Evolutionary conservation across 2,329 filamentous ascomycete species (phyloP).

Genomic region (Beauveria sp.): DNA sequence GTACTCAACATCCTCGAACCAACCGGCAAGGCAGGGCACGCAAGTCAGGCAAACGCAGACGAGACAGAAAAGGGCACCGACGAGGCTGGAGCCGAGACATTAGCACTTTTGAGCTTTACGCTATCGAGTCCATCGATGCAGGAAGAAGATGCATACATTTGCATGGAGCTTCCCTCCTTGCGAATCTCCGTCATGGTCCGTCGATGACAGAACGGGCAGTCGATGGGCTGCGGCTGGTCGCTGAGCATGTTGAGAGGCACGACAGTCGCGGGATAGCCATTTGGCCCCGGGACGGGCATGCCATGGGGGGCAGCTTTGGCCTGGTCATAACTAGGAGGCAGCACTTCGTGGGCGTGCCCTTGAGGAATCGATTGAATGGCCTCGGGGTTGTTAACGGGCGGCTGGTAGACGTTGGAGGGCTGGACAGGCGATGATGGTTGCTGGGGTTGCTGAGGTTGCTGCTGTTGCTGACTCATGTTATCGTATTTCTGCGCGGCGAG

Average conservation of each 20-base stretch:
- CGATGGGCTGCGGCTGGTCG: slow-evolving; percentile 20
- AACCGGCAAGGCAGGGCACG: slow-evolving; percentile 23
- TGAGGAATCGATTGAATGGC: neutral
- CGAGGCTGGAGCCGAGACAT: slow-evolving; percentile 15
- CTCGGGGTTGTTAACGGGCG: slow-evolving; percentile 2
- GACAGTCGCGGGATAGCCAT: slow-evolving; percentile 6
- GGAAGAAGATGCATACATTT: slow-evolving; percentile 16
- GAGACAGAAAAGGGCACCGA: slow-evolving; percentile 23
- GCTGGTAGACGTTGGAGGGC: slow-evolving; percentile 6
- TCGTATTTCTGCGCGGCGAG: neutral
- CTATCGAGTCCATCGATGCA: neutral
- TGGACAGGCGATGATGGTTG: neutral
- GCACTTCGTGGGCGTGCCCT: neutral
- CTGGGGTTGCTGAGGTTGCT: neutral
- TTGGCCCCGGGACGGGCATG: neutral
- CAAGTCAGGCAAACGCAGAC: slow-evolving; percentile 25
- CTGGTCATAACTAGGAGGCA: slow-evolving; percentile 10
- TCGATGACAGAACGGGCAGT: slow-evolving; percentile 24
- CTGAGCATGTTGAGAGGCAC: slow-evolving; percentile 20
- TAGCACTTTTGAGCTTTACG: neutral
- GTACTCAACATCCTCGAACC: slow-evolving; percentile 25
- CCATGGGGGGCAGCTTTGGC: slow-evolving; percentile 1
- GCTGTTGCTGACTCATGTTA: slow-evolving; percentile 3
- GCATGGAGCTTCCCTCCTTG: slow-evolving; percentile 20
- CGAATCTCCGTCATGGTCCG: slow-evolving; percentile 17